Base-by-base conservation (phyloP, 2,329 filamentous ascomycete genomes). In the Pleomassaria siparia region DNA sequence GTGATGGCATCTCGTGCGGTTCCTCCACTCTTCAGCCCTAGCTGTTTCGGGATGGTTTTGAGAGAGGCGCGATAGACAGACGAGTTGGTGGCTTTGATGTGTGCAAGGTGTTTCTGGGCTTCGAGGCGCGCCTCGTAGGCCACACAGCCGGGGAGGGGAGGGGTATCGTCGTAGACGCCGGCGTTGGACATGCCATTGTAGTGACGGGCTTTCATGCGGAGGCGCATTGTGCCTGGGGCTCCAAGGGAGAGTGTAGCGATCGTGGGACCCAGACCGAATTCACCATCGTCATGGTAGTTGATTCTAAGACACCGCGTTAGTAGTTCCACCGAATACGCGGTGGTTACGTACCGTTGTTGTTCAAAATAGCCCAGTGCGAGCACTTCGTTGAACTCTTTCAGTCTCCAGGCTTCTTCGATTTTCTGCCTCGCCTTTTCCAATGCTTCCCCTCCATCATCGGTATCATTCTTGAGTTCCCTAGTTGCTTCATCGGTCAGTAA, bases 261-360 rank as follows among this genome's bases (percentile, higher is more conserved):
- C 0, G 80, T 83, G 0, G 82, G 80, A 0, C 84, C 84, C 0
- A 87, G 71, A 3, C 82, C 80, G 9, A 68, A 70, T 58, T 88
- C 85, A 4, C 85, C 85, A 54, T 88, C 85, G 47, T 87, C 84
- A 49, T 88, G 84, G 55, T 79, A 85, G 22, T 71, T 75, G 44
- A 88, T 86, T 22, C 74, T 18, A 18, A 26, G 25, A 12, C 12
- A 12, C 7, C 7, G 12, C 25, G 25, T 26, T 26, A 26, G 25
- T 7, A 26, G 7, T 26, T 26, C 25, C 12, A 26, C 25, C 25
- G 7, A 26, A 26, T 7, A 12, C 7, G 12, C 7, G 7, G 25
- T 7, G 25, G 20, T 44, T 24, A 35, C 32, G 16, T 18, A 35
- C 35, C 35, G 74, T 40, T 83, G 79, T 0, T 74, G 67, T 56